Evolutionary conservation across 257 asterid species (phyloP).

Genomic region (Nemophila menziesii): DNA sequence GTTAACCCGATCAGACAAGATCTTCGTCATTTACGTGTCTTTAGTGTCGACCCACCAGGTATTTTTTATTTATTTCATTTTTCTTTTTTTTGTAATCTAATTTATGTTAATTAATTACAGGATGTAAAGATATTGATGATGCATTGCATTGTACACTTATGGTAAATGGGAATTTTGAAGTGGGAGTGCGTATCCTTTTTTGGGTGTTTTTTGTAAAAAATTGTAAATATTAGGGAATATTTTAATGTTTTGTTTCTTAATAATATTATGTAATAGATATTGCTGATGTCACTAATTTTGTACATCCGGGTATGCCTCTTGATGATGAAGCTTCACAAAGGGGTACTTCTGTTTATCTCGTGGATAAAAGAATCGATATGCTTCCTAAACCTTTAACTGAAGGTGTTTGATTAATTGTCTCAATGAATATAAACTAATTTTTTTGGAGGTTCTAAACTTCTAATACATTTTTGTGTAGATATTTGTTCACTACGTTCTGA

Average conservation of each 20-base stretch:
- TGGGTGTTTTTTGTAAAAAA: too few species aligned
- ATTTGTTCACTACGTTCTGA: constrained; percentile 88
- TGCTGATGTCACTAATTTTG: constrained; percentile 98
- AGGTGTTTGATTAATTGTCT: constrained; percentile 30
- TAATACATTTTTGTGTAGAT: too few species aligned
- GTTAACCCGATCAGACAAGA: constrained; percentile 75
- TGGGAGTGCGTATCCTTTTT: constrained; percentile 97
- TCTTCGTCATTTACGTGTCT: constrained; percentile 74
- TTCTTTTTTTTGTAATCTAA: constrained; percentile 7
- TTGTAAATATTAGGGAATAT: too few species aligned
- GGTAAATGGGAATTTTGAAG: constrained; percentile 89
- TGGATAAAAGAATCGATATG: constrained; percentile 97
- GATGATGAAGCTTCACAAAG: constrained; percentile 97
- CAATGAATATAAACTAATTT: neutral
- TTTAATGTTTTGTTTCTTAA: constrained; percentile 17
- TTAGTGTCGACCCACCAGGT: constrained; percentile 99
- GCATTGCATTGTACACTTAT: constrained; percentile 88
- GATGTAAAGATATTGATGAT: constrained; percentile 97
- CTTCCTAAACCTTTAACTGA: constrained; percentile 98
- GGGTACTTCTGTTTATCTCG: constrained; percentile 99
- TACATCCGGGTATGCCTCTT: constrained; percentile 80
- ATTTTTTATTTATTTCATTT: constrained; percentile 7
- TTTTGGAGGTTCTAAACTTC: constrained; percentile 1
- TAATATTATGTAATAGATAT: constrained; percentile 60
- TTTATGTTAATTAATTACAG: constrained; percentile 29